Percentiles rank a stretch among this genome's conserved stretches.
Conservation (phyloP, 768 basidiomycete genomes). For the Leccinum aurantiacum region DNA sequence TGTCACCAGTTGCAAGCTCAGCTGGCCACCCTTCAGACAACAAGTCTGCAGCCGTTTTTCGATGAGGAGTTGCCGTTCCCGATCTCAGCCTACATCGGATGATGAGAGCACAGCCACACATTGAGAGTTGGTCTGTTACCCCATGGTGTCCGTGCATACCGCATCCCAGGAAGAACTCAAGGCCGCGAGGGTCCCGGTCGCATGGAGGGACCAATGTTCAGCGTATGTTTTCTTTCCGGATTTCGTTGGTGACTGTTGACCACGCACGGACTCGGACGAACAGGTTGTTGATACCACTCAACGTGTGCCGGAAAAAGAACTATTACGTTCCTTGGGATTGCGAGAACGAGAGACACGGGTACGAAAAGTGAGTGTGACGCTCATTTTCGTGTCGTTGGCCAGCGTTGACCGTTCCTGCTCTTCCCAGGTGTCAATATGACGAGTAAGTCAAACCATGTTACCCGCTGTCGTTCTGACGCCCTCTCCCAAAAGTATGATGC, state of each 20-base stretch:
- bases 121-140: not conserved
- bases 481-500: conserved; percentile 61
- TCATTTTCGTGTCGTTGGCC: not conserved
- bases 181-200: conserved; percentile 68
- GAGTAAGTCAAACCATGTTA: conserved; percentile 60
- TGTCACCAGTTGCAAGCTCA: too few relatives aligned
- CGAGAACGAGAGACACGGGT: conserved; percentile 80
- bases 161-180: conserved; percentile 86
- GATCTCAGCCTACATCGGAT: too few relatives aligned
- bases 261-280: not conserved
- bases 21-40: too few relatives aligned
- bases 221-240: conserved; percentile 54
- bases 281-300: conserved; percentile 85
- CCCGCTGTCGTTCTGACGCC: not conserved
- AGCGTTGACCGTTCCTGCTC: conserved; percentile 5
- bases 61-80: too few relatives aligned
- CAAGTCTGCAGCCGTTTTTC: too few relatives aligned
- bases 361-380: conserved; percentile 67
- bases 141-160: conserved; percentile 70
- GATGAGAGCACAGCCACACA: not conserved
- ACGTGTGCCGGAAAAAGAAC: conserved; percentile 77
- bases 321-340: conserved; percentile 91
- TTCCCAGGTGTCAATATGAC: conserved; percentile 86
- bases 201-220: conserved; percentile 89
- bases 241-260: not conserved